Evolutionary conservation across 2,329 filamentous ascomycete species (phyloP), one percentile per base, ranked within the genome.

Genomic region (Niveomyces coronatus): DNA sequence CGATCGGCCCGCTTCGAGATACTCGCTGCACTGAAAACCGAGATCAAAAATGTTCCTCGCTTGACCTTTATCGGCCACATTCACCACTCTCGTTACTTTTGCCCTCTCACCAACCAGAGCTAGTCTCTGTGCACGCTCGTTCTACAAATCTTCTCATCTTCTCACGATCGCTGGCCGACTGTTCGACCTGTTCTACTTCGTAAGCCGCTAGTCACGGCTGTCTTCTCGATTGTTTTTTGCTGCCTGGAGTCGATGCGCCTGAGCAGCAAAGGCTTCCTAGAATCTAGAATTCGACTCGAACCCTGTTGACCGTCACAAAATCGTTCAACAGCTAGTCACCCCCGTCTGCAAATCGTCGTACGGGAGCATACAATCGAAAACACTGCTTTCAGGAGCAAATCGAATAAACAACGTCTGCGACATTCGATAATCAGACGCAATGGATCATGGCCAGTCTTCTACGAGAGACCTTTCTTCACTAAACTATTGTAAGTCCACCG

Each of bases 91-190:
- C 47, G 28, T 47, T 46, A 47, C 47, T 50, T 43, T 48, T 46
- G 47, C 48, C 47, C 46, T 44, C 47, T 48, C 51, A 45, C 44
- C 23, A 14, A 31, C 13, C 46, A 53, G 65, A 68, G 64, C 65
- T 66, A 66, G 65, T 61, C 64, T 67, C 63, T 53, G 47, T 52
- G 54, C 61, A 49, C 64, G 61, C 60, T 67, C 64, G 60, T 65
- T 66, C 57, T 20, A 32, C 35, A 38, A 26, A 47, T 46, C 41
- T 30, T 37, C 27, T 45, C 29, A 39, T 20, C 16, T 22, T 42
- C 39, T 41, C 49, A 36, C 33, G 36, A 46, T 36, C 44, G 37
- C 41, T 44, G 43, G 46, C 34, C 45, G 49, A 42, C 37, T 34
- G 14, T 15, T 27, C 39, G 30, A 23, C 19, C 9, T 31, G 35